Conservation (phyloP, 257 asterid genomes). For the Petrea volubilis region DNA sequence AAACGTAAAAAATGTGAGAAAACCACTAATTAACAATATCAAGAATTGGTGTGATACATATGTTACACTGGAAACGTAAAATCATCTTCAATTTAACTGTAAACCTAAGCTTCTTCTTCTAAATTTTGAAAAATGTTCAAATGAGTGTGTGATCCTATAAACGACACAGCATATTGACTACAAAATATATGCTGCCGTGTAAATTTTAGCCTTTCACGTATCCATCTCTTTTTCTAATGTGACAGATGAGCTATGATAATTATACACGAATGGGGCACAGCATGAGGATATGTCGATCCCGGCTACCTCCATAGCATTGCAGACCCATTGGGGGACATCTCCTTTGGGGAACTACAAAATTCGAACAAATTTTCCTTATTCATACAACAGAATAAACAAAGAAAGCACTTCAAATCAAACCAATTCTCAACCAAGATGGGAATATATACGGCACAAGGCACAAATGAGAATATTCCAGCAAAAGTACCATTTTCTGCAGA, state of each 20-base stretch:
- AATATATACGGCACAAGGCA: neutral
- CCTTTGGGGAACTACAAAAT: slow-evolving; percentile 78
- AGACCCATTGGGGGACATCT: slow-evolving; percentile 90
- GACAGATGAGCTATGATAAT: neutral
- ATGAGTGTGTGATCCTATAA: neutral
- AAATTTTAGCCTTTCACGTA: slow-evolving; percentile 6
- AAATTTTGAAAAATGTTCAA: too few species aligned
- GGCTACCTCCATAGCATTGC: slow-evolving; percentile 99
- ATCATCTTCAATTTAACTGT: neutral
- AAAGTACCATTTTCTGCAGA: slow-evolving; percentile 80
- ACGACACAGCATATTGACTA: slow-evolving; percentile 45
- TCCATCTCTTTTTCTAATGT: too few species aligned
- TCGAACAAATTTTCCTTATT: slow-evolving; percentile 1
- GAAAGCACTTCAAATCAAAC: neutral
- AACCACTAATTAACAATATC: neutral
- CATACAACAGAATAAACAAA: neutral
- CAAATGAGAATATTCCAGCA: neutral
- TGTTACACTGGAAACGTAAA: neutral
- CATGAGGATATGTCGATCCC: slow-evolving; percentile 87
- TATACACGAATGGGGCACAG: slow-evolving; percentile 29
- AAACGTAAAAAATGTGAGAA: too few species aligned
- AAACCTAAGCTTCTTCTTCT: neutral
- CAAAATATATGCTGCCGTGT: slow-evolving; percentile 40
- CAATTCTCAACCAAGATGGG: neutral
- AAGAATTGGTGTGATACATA: neutral